These are phyloP conservation scores for Yamadazyma paraphyllophila DNA, from an alignment of 805 yeast genomes.

Conservation along the genomic window DNA sequence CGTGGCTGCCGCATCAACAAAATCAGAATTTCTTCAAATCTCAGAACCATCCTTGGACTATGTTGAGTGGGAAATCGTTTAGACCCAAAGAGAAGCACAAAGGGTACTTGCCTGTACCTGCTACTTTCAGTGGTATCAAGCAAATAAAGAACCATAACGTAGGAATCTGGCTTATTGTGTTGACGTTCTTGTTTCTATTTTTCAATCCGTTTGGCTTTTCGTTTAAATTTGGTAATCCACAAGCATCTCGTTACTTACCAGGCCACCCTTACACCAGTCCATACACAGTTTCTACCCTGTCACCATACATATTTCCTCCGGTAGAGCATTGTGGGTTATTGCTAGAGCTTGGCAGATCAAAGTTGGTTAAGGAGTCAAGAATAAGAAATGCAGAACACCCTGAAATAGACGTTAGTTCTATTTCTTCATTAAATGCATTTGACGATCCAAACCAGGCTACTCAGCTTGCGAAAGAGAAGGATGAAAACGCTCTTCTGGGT, in stretches of 20 bases:
- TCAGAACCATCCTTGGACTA: neutral
- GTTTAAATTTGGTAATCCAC: slow-evolving; percentile 4
- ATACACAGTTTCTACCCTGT: slow-evolving; percentile 41
- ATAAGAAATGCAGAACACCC: slow-evolving; percentile 45
- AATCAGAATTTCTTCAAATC: neutral
- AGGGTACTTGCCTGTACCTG: slow-evolving; percentile 29
- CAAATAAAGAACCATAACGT: slow-evolving; percentile 1
- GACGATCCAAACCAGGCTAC: slow-evolving; percentile 40
- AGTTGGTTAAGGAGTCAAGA: slow-evolving; percentile 48
- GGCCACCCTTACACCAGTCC: slow-evolving; percentile 33
- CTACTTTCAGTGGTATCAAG: slow-evolving; percentile 22
- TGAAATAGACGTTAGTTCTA: slow-evolving; percentile 32
- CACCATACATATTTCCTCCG: slow-evolving; percentile 67
- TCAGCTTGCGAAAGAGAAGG: slow-evolving; percentile 43
- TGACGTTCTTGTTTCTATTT: slow-evolving; percentile 21
- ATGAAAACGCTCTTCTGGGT: slow-evolving; percentile 45
- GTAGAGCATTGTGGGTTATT: slow-evolving; percentile 65
- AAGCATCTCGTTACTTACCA: slow-evolving; percentile 22
- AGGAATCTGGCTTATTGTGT: slow-evolving; percentile 7
- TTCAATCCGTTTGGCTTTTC: slow-evolving; percentile 20
- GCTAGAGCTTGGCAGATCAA: slow-evolving; percentile 53
- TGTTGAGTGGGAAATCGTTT: slow-evolving; percentile 15
- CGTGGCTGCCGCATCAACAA: neutral
- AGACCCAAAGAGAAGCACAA: slow-evolving; percentile 24
- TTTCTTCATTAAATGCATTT: slow-evolving; percentile 39